Conservation (phyloP, 768 basidiomycete species). For the Russula foetens region DNA sequence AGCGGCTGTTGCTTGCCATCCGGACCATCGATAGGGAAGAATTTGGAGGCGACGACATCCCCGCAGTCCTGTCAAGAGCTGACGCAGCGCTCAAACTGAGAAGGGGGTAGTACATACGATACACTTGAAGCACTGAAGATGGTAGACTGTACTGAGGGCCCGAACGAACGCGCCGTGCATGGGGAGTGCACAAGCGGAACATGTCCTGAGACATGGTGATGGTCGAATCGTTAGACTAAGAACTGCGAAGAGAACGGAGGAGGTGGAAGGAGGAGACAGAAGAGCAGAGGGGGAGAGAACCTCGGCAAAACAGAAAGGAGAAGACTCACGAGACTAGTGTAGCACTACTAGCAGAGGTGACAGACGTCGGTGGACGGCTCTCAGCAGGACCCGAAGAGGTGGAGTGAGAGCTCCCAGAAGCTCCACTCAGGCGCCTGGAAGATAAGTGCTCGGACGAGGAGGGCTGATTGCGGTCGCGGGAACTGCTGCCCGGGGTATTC, state of each 20-base stretch:
- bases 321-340: slow-evolving; percentile 28
- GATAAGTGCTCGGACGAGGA: slow-evolving; percentile 49
- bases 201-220: slow-evolving; percentile 39
- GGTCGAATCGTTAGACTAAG: neutral
- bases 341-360: slow-evolving; percentile 48
- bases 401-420: slow-evolving; percentile 50
- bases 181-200: slow-evolving; percentile 66
- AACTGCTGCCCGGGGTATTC: slow-evolving; percentile 44
- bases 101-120: slow-evolving; percentile 49
- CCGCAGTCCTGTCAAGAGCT: slow-evolving; percentile 71
- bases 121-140: slow-evolving; percentile 98
- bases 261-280: neutral
- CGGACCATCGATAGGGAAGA: slow-evolving; percentile 94
- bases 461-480: slow-evolving; percentile 38
- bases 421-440: slow-evolving; percentile 35
- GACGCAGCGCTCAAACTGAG: slow-evolving; percentile 5
- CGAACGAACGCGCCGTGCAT: slow-evolving; percentile 97
- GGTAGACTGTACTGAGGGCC: slow-evolving; percentile 88
- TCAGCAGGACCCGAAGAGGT: slow-evolving; percentile 44
- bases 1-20: slow-evolving; percentile 87
- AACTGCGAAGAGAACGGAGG: neutral
- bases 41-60: slow-evolving; percentile 94
- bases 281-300: neutral
- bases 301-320: slow-evolving; percentile 6
- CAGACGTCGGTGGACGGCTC: slow-evolving; percentile 33